Percentiles rank a stretch among this genome's conserved stretches.
These are phyloP conservation scores for Fraxinus angustifolia DNA, from an alignment of 305 asterid genomes.

Conservation along the genomic window DNA sequence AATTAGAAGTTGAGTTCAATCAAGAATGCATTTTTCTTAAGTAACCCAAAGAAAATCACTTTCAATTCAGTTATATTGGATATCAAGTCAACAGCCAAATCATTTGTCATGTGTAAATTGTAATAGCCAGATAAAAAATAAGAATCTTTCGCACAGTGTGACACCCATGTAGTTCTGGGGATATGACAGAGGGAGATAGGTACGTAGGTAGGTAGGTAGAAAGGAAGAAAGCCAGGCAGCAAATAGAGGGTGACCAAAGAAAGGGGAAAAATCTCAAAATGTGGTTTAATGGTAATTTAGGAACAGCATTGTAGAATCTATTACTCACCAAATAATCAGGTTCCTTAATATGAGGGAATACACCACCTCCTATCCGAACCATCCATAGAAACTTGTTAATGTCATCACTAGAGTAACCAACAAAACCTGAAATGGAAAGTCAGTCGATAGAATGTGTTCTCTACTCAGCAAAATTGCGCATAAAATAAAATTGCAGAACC, in stretches of 20 bases:
- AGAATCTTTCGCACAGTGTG: not conserved
- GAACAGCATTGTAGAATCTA: slow-evolving; percentile 5
- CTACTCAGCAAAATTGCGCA: not conserved
- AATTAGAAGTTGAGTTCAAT: slow-evolving; percentile 1
- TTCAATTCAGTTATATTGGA: not conserved
- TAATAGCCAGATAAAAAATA: too few species aligned
- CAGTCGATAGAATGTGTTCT: slow-evolving; percentile 24
- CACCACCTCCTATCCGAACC: slow-evolving; percentile 99
- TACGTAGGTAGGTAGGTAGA: too few species aligned
- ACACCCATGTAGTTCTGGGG: not conserved
- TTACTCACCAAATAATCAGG: slow-evolving; percentile 87
- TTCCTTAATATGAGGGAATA: slow-evolving; percentile 94
- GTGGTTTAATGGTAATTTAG: not conserved
- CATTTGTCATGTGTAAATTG: not conserved
- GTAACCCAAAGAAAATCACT: not conserved
- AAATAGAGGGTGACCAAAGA: not conserved
- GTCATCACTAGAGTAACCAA: slow-evolving; percentile 97
- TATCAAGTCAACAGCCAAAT: not conserved
- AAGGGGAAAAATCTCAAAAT: not conserved
- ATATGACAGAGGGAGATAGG: not conserved
- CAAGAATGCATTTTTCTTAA: not conserved
- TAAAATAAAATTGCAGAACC: slow-evolving; percentile 26
- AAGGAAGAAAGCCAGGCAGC: not conserved
- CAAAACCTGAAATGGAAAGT: slow-evolving; percentile 62
- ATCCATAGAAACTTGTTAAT: slow-evolving; percentile 97